phyloP scores from a whole-genome alignment of 2,329 filamentous ascomycete genomes.

The Apiospora rasikravindrae region DNA sequence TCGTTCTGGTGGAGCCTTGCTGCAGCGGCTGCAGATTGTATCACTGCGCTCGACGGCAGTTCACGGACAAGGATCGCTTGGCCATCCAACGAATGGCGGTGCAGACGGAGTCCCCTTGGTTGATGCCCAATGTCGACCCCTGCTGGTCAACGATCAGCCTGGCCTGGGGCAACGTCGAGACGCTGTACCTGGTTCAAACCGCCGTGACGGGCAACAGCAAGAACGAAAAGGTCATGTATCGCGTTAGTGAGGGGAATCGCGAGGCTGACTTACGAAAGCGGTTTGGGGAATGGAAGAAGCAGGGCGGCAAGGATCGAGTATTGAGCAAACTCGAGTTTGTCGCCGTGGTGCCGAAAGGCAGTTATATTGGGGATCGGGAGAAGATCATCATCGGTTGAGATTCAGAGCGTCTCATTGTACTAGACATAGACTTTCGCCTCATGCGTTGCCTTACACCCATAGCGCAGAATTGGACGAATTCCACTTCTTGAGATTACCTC shows the following conservation, averaged over 20 bases:
- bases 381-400: constrained; percentile 38
- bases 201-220: constrained; percentile 32
- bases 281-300: constrained; percentile 40
- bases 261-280: constrained; percentile 30
- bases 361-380: constrained; percentile 30
- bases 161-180: constrained; percentile 38
- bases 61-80: constrained; percentile 32
- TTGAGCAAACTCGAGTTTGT: constrained; percentile 36
- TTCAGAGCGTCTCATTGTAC: not conserved
- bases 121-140: constrained; percentile 20
- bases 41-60: constrained; percentile 37
- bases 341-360: constrained; percentile 31
- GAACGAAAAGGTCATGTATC: constrained; percentile 36
- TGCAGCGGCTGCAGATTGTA: constrained; percentile 35
- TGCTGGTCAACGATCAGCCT: constrained; percentile 35
- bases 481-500: not conserved
- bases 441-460: not conserved
- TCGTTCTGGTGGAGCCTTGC: constrained; percentile 39
- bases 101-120: constrained; percentile 34
- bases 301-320: constrained; percentile 25
- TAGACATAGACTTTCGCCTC: no score
- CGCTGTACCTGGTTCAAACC: constrained; percentile 36
- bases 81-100: constrained; percentile 34
- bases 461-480: not conserved
- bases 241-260: constrained; percentile 27